Evolutionary conservation across 345 rosid genomes (phyloP).

Genomic region (Rhizophora mangle): DNA sequence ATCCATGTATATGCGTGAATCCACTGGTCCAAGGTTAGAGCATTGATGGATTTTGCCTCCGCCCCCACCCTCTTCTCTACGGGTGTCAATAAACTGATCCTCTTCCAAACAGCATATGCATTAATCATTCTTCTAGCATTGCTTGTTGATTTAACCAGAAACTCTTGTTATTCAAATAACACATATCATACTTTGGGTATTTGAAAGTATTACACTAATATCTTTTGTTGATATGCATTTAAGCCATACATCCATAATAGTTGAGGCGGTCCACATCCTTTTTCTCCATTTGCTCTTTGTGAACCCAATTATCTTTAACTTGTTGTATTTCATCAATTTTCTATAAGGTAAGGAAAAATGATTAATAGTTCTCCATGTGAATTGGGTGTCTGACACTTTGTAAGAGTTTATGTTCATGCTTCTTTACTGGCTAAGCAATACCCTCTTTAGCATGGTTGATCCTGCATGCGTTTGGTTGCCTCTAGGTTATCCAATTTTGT

Average conservation of each 20-base stretch:
- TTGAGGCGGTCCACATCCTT: not conserved
- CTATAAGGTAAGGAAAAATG: not conserved
- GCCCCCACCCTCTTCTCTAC: not conserved
- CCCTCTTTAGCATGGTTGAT: not conserved
- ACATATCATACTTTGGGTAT: no score
- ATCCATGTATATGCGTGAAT: slow-evolving; percentile 85
- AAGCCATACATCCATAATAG: not conserved
- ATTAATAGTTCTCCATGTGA: not conserved
- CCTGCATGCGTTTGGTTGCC: not conserved
- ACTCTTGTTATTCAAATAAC: no score
- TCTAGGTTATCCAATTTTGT: not conserved
- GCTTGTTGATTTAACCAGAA: no score
- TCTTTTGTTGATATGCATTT: no score
- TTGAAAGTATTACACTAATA: no score
- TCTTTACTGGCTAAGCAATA: not conserved
- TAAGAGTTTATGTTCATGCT: not conserved
- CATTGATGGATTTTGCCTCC: not conserved
- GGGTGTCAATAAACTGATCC: no score
- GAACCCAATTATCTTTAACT: not conserved
- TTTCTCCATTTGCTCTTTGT: not conserved
- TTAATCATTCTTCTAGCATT: no score
- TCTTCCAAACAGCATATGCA: no score
- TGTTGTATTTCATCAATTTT: not conserved
- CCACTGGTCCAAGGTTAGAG: slow-evolving; percentile 62
- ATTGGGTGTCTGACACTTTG: not conserved